phyloP scores from a whole-genome alignment of 768 basidiomycete genomes.

The Boletus bicolor region DNA sequence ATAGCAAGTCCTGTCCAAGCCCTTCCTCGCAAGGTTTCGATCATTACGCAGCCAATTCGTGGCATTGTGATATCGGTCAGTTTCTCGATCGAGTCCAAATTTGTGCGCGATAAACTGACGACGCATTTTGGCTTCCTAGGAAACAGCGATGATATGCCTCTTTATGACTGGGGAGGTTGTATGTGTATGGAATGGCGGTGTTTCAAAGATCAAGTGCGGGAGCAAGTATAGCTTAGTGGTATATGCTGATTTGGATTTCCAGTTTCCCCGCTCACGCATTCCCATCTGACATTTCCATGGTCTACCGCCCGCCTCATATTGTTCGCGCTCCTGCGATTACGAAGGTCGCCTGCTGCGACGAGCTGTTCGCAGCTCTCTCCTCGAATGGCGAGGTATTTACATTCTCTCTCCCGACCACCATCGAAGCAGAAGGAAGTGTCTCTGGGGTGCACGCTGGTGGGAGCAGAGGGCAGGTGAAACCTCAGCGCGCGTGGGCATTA shows the following conservation, averaged over 20 bases:
- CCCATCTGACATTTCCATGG: constrained; percentile 61
- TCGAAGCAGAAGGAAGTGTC: constrained; percentile 25
- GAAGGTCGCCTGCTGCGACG: constrained; percentile 79
- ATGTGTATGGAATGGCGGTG: constrained; percentile 74
- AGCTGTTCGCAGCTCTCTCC: constrained; percentile 78
- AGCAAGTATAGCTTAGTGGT: neutral
- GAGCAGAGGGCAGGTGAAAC: constrained; percentile 47
- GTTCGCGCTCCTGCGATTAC: constrained; percentile 65
- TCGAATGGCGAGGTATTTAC: constrained; percentile 90
- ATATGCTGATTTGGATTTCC: neutral
- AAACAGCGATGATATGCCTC: constrained; percentile 79
- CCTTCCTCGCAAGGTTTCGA: constrained; percentile 76
- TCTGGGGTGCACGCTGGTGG: constrained; percentile 7
- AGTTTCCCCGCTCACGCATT: constrained; percentile 79
- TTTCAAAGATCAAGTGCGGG: constrained; percentile 69
- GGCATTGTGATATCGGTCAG: constrained; percentile 73
- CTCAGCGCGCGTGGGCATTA: constrained; percentile 89
- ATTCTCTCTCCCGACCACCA: constrained; percentile 49
- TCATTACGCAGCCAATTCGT: constrained; percentile 65
- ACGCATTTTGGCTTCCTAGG: constrained; percentile 42
- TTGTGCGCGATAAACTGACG: neutral
- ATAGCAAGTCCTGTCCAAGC: constrained; percentile 70
- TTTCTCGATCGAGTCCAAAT: constrained; percentile 8
- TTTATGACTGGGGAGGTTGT: constrained; percentile 78
- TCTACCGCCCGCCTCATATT: constrained; percentile 81